Percentiles rank a stretch among this genome's conserved stretches.
Conservation (phyloP, 306 rosid genomes). For the Vigna angularis region DNA sequence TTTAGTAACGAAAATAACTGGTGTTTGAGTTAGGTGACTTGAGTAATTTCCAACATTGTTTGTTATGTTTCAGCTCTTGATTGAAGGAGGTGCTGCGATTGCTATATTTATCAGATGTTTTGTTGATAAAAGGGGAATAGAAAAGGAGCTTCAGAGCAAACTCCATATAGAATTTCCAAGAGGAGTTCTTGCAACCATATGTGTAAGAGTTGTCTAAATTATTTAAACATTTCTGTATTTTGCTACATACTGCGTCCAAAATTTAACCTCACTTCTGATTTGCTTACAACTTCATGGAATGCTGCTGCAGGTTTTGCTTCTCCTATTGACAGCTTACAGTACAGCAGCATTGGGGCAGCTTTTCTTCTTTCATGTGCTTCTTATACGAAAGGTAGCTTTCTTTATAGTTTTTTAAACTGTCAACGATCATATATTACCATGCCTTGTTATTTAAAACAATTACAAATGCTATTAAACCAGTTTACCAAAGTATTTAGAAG, state of each 20-base stretch:
- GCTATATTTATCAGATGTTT: constrained; percentile 88
- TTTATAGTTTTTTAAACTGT: constrained; percentile 14
- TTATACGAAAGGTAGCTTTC: constrained; percentile 78
- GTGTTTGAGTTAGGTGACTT: constrained; percentile 32
- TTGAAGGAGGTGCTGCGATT: constrained; percentile 87
- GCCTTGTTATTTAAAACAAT: constrained; percentile 13
- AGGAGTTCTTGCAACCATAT: constrained; percentile 76
- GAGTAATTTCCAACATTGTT: constrained; percentile 31
- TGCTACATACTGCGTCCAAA: not conserved
- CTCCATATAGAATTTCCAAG: constrained; percentile 75
- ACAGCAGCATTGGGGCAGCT: constrained; percentile 95
- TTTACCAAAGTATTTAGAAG: not conserved
- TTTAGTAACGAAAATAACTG: not conserved
- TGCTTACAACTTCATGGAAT: constrained; percentile 35
- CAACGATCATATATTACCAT: not conserved
- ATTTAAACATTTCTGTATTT: not conserved
- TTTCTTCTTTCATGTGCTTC: constrained; percentile 92
- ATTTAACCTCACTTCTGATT: constrained; percentile 36
- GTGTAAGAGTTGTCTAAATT: constrained; percentile 56
- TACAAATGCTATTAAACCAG: not conserved
- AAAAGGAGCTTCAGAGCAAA: constrained; percentile 69
- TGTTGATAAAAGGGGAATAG: constrained; percentile 71
- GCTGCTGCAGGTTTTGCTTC: constrained; percentile 69
- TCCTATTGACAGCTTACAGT: constrained; percentile 75
- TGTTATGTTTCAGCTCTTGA: constrained; percentile 60